Evolutionary conservation across 306 rosid genomes (phyloP).

Genomic region (Cicer yamashitae): DNA sequence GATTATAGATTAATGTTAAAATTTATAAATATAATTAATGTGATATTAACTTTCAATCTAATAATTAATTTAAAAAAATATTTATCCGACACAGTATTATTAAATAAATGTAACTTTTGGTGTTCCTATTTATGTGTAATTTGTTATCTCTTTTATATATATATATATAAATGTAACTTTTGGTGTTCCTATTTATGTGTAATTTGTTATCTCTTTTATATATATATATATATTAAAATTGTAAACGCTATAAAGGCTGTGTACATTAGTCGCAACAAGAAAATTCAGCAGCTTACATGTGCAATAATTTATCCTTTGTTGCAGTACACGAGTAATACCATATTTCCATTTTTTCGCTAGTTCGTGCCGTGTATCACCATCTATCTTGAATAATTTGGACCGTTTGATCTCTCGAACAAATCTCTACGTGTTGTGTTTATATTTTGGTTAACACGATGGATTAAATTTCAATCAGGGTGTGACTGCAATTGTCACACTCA

Average conservation of each 20-base stretch:
- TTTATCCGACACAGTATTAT: no score
- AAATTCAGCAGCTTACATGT: constrained; percentile 1
- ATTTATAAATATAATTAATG: no score
- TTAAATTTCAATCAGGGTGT: constrained; percentile 3
- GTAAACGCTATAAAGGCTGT: neutral
- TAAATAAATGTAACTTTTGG: no score
- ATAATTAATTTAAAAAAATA: no score
- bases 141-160: no score
- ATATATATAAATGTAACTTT: no score
- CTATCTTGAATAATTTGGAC: constrained; percentile 31
- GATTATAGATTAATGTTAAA: no score
- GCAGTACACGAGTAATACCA: neutral
- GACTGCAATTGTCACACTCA: constrained; percentile 19
- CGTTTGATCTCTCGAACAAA: constrained; percentile 10
- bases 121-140: no score
- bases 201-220: neutral
- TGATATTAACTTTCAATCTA: no score
- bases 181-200: no score
- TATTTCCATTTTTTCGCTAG: neutral
- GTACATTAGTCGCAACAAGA: neutral
- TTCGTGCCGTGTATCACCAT: constrained; percentile 31
- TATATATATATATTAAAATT: neutral
- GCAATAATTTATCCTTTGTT: neutral
- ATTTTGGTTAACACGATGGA: constrained; percentile 23
- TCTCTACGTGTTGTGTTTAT: constrained; percentile 32